phyloP scores from a whole-genome alignment of 192 early-diverging fungal species.

The Rhizoclosmatium globosum region DNA sequence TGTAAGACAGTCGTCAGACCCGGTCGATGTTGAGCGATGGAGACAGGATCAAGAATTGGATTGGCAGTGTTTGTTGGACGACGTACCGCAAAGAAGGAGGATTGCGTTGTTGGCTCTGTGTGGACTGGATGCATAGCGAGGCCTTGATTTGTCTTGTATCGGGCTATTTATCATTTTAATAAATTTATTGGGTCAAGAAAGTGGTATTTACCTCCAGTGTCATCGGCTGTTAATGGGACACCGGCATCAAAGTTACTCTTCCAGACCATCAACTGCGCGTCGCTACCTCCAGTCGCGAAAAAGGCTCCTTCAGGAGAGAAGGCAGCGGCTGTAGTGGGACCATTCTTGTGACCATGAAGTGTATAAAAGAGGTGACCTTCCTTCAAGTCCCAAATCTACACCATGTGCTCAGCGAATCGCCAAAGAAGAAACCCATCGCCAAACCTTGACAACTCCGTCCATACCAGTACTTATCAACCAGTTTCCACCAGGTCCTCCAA shows the following conservation, averaged over 20 bases:
- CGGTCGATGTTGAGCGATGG: not conserved
- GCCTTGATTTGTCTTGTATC: not conserved
- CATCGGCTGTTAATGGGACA: conserved; percentile 6
- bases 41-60: not conserved
- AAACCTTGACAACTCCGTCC: conserved; percentile 64
- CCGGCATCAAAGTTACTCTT: conserved; percentile 61
- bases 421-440: not conserved
- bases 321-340: conserved; percentile 63
- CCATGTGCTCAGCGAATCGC: not conserved
- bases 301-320: conserved; percentile 63
- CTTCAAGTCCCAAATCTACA: conserved; percentile 67
- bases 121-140: conserved; percentile 10
- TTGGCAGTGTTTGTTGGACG: not conserved
- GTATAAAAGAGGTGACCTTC: conserved; percentile 72
- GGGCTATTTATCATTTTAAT: not conserved
- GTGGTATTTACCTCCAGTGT: conserved; percentile 5
- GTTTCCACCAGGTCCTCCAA: conserved; percentile 62
- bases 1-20: not conserved
- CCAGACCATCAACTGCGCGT: conserved; percentile 68
- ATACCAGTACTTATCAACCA: conserved; percentile 64
- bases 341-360: conserved; percentile 65
- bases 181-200: conserved; percentile 15
- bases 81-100: conserved; percentile 17
- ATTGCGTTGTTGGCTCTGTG: not conserved
- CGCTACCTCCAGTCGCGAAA: conserved; percentile 67